A percentile compares a stretch with the other conserved stretches of the same genome.
phyloP scores from a whole-genome alignment of 2,329 filamentous ascomycete genomes.

The Cladophialophora bantiana region DNA sequence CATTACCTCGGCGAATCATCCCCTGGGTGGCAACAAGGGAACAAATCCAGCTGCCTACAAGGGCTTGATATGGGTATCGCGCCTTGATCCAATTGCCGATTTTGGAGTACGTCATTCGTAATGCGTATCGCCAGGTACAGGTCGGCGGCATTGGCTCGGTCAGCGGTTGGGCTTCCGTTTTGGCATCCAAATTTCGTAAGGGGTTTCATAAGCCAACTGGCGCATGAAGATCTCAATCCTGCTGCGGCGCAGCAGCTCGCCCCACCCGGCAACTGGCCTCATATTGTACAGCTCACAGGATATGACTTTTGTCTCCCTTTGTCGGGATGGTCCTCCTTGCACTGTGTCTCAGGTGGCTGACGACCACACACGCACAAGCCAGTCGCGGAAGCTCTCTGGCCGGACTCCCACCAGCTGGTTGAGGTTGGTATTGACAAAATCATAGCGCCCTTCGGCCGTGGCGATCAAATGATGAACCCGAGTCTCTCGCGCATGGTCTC shows the following conservation, averaged over 20 bases:
- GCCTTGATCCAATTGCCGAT: constrained; percentile 1
- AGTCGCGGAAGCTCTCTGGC: constrained; percentile 61
- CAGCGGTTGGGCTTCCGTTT: background rate
- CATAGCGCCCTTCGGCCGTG: constrained; percentile 72
- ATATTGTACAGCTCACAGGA: background rate
- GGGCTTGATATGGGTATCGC: background rate
- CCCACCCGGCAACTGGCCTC: background rate
- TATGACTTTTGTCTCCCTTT: background rate
- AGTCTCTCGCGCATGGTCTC: constrained; percentile 48
- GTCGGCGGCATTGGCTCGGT: background rate
- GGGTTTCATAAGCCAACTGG: background rate
- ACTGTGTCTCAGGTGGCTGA: constrained; percentile 9
- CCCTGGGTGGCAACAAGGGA: background rate
- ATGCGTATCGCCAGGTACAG: too few relatives aligned
- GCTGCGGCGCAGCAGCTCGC: background rate
- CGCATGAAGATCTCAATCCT: background rate
- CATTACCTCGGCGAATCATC: constrained; percentile 1
- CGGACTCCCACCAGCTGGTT: constrained; percentile 60
- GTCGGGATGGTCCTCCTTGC: background rate
- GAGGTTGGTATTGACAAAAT: constrained; percentile 67
- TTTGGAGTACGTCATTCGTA: background rate
- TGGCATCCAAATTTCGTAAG: background rate
- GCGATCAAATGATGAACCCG: constrained; percentile 68
- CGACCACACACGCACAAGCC: constrained; percentile 61
- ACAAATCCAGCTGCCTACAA: background rate